phyloP scores from a whole-genome alignment of 768 basidiomycete genomes.

The Lactarius sanguifluus region DNA sequence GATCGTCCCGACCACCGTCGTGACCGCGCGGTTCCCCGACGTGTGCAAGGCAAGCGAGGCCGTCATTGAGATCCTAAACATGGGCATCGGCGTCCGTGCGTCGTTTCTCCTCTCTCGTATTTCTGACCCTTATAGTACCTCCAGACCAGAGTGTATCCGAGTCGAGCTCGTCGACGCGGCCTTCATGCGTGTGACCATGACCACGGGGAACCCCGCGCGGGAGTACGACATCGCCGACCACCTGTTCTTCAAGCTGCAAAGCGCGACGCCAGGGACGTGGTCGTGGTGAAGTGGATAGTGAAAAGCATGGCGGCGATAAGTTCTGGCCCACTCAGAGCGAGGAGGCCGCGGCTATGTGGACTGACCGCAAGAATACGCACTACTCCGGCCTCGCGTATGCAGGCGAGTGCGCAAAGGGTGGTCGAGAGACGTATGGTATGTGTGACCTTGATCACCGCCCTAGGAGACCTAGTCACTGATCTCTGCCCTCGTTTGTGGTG shows the following conservation, averaged over 20 bases:
- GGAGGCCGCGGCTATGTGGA: too few relatives aligned
- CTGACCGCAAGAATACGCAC: too few relatives aligned
- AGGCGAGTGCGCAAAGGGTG: too few relatives aligned
- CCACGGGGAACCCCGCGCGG: slow-evolving; percentile 44
- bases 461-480: too few relatives aligned
- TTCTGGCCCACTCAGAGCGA: slow-evolving; percentile 42
- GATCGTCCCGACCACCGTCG: slow-evolving; percentile 76
- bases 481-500: too few relatives aligned
- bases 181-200: slow-evolving; percentile 64
- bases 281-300: slow-evolving; percentile 55
- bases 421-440: too few relatives aligned
- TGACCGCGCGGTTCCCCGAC: slow-evolving; percentile 76
- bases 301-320: slow-evolving; percentile 64
- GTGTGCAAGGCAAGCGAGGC: slow-evolving; percentile 74
- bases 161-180: slow-evolving; percentile 35
- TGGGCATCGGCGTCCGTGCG: slow-evolving; percentile 76
- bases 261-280: slow-evolving; percentile 62
- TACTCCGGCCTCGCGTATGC: too few relatives aligned
- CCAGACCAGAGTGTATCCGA: slow-evolving; percentile 45
- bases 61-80: slow-evolving; percentile 66
- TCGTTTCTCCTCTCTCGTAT: slow-evolving; percentile 15
- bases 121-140: too few relatives aligned
- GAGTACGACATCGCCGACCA: slow-evolving; percentile 45
- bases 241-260: slow-evolving; percentile 88
- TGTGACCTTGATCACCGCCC: too few relatives aligned